Evolutionary conservation across 495 filamentous ascomycete species (phyloP).

Genomic region (Lepraria neglecta): DNA sequence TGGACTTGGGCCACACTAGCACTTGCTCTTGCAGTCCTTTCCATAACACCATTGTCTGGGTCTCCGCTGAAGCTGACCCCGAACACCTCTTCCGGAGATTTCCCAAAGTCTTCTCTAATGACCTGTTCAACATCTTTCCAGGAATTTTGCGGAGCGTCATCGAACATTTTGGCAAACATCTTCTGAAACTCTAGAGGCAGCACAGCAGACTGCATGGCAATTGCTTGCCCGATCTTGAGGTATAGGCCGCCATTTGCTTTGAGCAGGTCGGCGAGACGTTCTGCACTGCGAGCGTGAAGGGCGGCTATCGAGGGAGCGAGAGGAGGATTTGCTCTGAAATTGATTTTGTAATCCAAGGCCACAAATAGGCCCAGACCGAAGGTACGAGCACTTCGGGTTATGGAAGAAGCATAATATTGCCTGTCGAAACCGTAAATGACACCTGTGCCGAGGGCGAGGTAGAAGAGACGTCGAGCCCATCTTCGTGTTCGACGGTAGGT

Average conservation of each 20-base stretch:
- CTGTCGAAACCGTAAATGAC: slow-evolving; percentile 60
- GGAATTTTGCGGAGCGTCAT: slow-evolving; percentile 92
- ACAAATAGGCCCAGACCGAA: slow-evolving; percentile 74
- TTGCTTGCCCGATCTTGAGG: slow-evolving; percentile 95
- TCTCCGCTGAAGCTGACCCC: slow-evolving; percentile 71
- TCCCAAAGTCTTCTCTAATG: slow-evolving; percentile 81
- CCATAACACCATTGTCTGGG: slow-evolving; percentile 70
- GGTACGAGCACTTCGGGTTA: slow-evolving; percentile 75
- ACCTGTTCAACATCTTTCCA: slow-evolving; percentile 85
- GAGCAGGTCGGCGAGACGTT: slow-evolving; percentile 72
- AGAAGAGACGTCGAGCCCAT: slow-evolving; percentile 68
- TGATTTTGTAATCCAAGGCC: slow-evolving; percentile 90
- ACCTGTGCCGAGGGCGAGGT: slow-evolving; percentile 54
- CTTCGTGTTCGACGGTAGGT: slow-evolving; percentile 58
- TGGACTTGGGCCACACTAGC: slow-evolving; percentile 96
- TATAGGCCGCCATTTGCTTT: slow-evolving; percentile 86
- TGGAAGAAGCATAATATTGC: slow-evolving; percentile 65
- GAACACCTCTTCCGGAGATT: slow-evolving; percentile 78
- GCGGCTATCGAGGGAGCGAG: slow-evolving; percentile 59
- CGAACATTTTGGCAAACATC: slow-evolving; percentile 96
- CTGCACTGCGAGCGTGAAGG: slow-evolving; percentile 74
- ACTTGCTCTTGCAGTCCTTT: slow-evolving; percentile 75
- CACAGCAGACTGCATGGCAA: slow-evolving; percentile 95
- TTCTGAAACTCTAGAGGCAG: slow-evolving; percentile 88
- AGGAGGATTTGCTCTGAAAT: slow-evolving; percentile 75